Evolutionary conservation across 2,329 filamentous ascomycete species (phyloP), one percentile per base, ranked within the genome.

Genomic region (Thelonectria blattea): DNA sequence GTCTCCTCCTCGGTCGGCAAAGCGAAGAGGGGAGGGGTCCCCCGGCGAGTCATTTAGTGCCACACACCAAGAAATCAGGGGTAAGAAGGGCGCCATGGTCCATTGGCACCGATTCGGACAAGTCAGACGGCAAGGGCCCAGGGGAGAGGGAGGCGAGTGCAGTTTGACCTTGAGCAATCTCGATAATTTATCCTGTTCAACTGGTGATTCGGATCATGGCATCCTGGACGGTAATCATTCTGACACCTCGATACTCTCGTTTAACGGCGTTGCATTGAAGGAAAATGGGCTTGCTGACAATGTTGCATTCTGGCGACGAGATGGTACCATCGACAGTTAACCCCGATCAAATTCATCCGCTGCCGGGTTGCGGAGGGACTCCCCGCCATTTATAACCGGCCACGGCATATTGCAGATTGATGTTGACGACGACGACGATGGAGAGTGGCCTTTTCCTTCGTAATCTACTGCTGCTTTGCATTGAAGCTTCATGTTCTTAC

Each of bases 201-300:
- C 14, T 37, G 6, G 10, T 37, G 34, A 15, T 37, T 37, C 12
- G 34, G 34, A 37, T 5, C 24, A n/a, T n/a, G 15, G 27, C 45
- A 47, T 30, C 45, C 45, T 30, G 27, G 45, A 12, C 45, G 24
- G 27, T 47, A 22, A 47, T 47, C 45, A 47, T 47, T 47, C 45
- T 47, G 45, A 47, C 22, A 47, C 45, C 20, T 47, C 22, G 18
- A 47, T 30, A 30, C n/a, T 20, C 22, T 47, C 45, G 45, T 22
- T 47, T 47, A 30, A n/a, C 15, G 45, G 22, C 45, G 22, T 27
- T 46, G 42, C 45, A 47, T 47, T 2, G 10, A 27, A 30, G 15
- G 15, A 30, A 30, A 10, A 30, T 9, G 2, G 5, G 3, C 9
- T 22, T 30, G 22, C 22, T 30, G 22, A 22, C 45, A 47, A 47